A percentile compares a stretch with the other conserved stretches of the same genome.
Evolutionary conservation across 2,329 filamentous ascomycete species (phyloP).

Genomic region (Aspergillus thermomutatus): DNA sequence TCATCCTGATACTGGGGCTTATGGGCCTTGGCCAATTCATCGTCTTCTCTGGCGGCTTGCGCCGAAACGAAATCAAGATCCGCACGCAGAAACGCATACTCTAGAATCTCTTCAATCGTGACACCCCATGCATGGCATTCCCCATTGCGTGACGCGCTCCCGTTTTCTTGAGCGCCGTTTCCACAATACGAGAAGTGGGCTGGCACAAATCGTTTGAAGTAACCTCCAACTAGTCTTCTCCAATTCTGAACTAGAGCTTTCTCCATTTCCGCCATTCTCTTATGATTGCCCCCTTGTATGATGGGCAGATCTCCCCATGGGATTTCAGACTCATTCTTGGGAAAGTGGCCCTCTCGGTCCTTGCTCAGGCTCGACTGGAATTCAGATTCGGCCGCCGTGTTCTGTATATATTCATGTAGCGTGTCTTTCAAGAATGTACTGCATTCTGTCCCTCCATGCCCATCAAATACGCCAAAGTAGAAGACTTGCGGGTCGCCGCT

Average conservation of each 20-base stretch:
- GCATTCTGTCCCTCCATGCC: conserved; percentile 87
- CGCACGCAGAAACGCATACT: conserved; percentile 89
- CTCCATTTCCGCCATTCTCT: conserved; percentile 66
- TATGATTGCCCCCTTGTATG: conserved; percentile 52
- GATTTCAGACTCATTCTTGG: conserved; percentile 10
- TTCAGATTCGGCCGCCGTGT: conserved; percentile 71
- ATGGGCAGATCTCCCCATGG: conserved; percentile 42
- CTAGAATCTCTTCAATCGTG: conserved; percentile 59
- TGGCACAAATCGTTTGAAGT: conserved; percentile 87
- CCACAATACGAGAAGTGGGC: conserved; percentile 63
- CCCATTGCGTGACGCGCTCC: conserved; percentile 30
- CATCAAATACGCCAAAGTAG: conserved; percentile 96
- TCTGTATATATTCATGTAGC: conserved; percentile 84
- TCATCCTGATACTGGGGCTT: conserved; percentile 80
- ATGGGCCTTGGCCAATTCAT: conserved; percentile 69
- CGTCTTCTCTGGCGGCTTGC: conserved; percentile 75
- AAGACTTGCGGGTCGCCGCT: conserved; percentile 93
- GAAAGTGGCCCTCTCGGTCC: conserved; percentile 13
- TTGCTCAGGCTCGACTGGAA: conserved; percentile 69
- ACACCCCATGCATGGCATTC: conserved; percentile 25
- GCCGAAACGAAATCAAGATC: conserved; percentile 92
- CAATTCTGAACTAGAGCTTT: conserved; percentile 70
- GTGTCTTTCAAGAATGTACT: conserved; percentile 80
- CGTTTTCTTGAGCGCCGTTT: conserved; percentile 18
- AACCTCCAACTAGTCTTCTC: conserved; percentile 82